These are phyloP conservation scores for Gillenia trifoliata DNA, from an alignment of 306 rosid species.

Conservation along the genomic window DNA sequence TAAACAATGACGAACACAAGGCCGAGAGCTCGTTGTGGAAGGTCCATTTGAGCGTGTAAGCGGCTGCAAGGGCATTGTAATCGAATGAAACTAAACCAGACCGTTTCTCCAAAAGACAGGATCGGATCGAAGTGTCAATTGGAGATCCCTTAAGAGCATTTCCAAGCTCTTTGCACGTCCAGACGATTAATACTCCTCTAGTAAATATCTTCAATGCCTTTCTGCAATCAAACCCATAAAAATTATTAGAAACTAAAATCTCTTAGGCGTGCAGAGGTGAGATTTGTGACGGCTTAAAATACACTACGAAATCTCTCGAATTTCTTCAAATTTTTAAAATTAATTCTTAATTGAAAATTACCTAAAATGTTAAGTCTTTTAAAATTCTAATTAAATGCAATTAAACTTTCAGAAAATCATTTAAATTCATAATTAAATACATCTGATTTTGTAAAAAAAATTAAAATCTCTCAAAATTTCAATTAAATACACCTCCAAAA, in stretches of 20 bases:
- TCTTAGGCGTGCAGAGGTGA: too few species aligned
- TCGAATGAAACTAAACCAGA: conserved; percentile 77
- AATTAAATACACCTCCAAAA: not conserved
- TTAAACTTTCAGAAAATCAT: too few species aligned
- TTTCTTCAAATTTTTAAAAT: too few species aligned
- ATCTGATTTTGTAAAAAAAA: too few species aligned
- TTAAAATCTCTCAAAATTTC: too few species aligned
- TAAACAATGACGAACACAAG: conserved; percentile 88
- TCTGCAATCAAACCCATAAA: conserved; percentile 31
- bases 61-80: conserved; percentile 74
- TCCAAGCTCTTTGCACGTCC: conserved; percentile 83
- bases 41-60: conserved; percentile 92
- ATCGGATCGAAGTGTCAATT: conserved; percentile 81
- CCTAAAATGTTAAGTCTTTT: too few species aligned
- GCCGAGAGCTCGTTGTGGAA: conserved; percentile 89
- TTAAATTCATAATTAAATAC: too few species aligned
- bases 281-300: too few species aligned
- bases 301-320: too few species aligned
- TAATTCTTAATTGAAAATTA: too few species aligned
- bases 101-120: conserved; percentile 91
- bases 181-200: conserved; percentile 85
- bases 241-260: not conserved
- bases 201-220: conserved; percentile 50
- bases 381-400: too few species aligned
- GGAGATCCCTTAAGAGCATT: conserved; percentile 90